Conservation (phyloP, 1,284 basidiomycete genomes). For the Trametes versicolor region DNA sequence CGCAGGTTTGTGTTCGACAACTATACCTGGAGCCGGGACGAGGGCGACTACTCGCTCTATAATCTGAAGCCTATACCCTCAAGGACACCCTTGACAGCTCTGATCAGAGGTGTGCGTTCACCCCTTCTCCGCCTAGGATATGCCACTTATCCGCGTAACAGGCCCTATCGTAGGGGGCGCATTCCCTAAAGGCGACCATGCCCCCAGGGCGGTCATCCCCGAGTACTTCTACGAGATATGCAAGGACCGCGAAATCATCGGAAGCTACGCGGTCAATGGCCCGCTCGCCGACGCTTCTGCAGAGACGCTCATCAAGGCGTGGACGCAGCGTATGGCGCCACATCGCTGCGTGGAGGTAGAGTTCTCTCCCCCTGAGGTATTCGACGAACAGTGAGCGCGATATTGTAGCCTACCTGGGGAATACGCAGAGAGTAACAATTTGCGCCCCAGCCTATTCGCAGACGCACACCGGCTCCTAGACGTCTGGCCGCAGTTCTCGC, state of each 20-base stretch:
- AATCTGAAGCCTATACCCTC: slow-evolving; percentile 48
- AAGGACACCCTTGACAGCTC: slow-evolving; percentile 47
- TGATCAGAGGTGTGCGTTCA: slow-evolving; percentile 38
- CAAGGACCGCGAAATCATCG: slow-evolving; percentile 45
- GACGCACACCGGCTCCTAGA: slow-evolving; percentile 44
- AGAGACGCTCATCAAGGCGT: slow-evolving; percentile 29
- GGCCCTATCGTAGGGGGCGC: slow-evolving; percentile 53
- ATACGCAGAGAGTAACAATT: background rate
- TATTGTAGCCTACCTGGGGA: no score
- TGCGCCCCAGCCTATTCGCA: slow-evolving; percentile 44
- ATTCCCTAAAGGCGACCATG: slow-evolving; percentile 43
- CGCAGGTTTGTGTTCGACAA: slow-evolving; percentile 52
- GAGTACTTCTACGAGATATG: slow-evolving; percentile 51
- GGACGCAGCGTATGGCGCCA: slow-evolving; percentile 28
- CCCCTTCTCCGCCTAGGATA: slow-evolving; percentile 16
- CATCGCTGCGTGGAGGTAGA: slow-evolving; percentile 35
- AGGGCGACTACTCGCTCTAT: slow-evolving; percentile 43
- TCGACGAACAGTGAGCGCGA: slow-evolving; percentile 30
- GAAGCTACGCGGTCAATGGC: slow-evolving; percentile 41
- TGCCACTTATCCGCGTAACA: slow-evolving; percentile 29
- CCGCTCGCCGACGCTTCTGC: slow-evolving; percentile 28
- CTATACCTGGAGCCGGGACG: slow-evolving; percentile 47
- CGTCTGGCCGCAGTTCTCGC: slow-evolving; percentile 49
- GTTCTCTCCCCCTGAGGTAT: slow-evolving; percentile 24
- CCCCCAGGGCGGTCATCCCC: slow-evolving; percentile 48